phyloP scores from a whole-genome alignment of 495 filamentous ascomycete species.

The Physcia stellaris region DNA sequence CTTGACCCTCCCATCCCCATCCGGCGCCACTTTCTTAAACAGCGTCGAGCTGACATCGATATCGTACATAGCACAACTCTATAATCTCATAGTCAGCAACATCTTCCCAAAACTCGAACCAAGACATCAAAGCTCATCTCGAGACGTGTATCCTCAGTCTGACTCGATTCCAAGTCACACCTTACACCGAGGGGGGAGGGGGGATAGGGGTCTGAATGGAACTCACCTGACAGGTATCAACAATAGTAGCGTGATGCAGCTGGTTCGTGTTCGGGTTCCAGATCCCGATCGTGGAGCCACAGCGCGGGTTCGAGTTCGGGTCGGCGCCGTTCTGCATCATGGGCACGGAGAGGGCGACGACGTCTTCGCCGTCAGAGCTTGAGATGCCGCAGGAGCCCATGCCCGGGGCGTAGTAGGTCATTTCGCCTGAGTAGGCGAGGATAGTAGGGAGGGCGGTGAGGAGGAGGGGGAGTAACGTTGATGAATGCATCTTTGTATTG shows the following conservation, averaged over 20 bases:
- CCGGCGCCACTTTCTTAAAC: slow-evolving; percentile 9
- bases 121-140: no score
- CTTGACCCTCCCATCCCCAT: slow-evolving; percentile 8
- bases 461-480: neutral
- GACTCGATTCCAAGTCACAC: no score
- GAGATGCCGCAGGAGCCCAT: slow-evolving; percentile 28
- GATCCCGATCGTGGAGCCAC: slow-evolving; percentile 23
- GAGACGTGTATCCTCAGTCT: no score
- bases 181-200: no score
- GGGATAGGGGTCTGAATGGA: no score
- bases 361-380: slow-evolving; percentile 10
- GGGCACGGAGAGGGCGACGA: slow-evolving; percentile 24
- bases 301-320: slow-evolving; percentile 28
- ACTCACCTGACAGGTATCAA: slow-evolving; percentile 19
- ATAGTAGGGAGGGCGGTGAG: slow-evolving; percentile 1
- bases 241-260: slow-evolving; percentile 14
- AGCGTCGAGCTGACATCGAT: slow-evolving; percentile 16
- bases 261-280: slow-evolving; percentile 6
- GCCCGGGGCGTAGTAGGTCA: slow-evolving; percentile 29
- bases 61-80: slow-evolving; percentile 11
- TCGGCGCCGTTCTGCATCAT: slow-evolving; percentile 18
- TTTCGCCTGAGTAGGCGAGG: slow-evolving; percentile 17
- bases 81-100: no score
- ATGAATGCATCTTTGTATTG: no score
- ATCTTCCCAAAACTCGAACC: no score